These are phyloP conservation scores for Alternaria panax DNA, from an alignment of 2,329 filamentous ascomycete species.

Conservation along the genomic window DNA sequence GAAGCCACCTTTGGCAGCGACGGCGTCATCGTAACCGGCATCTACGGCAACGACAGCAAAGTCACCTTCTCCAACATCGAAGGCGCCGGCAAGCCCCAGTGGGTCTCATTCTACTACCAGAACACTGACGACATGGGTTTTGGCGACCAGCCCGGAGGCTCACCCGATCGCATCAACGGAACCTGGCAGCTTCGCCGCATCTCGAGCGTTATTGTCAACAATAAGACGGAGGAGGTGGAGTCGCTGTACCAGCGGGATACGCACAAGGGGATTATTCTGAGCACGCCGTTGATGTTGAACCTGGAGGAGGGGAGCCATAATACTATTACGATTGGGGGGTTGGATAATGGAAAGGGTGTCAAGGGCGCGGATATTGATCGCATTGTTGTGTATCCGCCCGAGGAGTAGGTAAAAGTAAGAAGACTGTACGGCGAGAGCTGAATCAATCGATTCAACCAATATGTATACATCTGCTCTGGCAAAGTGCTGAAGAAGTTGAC, in stretches of 20 bases:
- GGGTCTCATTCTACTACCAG: conserved; percentile 66
- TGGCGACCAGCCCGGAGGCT: conserved; percentile 61
- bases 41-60: conserved; percentile 63
- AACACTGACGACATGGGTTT: conserved; percentile 69
- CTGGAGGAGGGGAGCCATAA: conserved; percentile 65
- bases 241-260: conserved; percentile 63
- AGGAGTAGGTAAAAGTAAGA: too few relatives aligned
- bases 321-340: conserved; percentile 64
- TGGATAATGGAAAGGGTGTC: conserved; percentile 63
- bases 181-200: conserved; percentile 67
- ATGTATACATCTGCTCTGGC: too few relatives aligned
- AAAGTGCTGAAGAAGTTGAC: too few relatives aligned
- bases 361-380: conserved; percentile 67
- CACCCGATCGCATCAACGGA: conserved; percentile 66
- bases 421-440: too few relatives aligned
- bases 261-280: conserved; percentile 67
- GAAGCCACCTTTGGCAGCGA: conserved; percentile 62
- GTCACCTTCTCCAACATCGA: conserved; percentile 60
- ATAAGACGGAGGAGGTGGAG: conserved; percentile 57
- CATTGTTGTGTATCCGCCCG: conserved; percentile 67
- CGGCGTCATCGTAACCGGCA: conserved; percentile 59
- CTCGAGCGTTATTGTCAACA: conserved; percentile 67
- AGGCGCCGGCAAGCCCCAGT: conserved; percentile 61
- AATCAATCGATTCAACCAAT: too few relatives aligned
- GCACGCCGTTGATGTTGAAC: conserved; percentile 63